Conservation (phyloP, 148 eudicot species). For the Vaccinium vitisidaea region DNA sequence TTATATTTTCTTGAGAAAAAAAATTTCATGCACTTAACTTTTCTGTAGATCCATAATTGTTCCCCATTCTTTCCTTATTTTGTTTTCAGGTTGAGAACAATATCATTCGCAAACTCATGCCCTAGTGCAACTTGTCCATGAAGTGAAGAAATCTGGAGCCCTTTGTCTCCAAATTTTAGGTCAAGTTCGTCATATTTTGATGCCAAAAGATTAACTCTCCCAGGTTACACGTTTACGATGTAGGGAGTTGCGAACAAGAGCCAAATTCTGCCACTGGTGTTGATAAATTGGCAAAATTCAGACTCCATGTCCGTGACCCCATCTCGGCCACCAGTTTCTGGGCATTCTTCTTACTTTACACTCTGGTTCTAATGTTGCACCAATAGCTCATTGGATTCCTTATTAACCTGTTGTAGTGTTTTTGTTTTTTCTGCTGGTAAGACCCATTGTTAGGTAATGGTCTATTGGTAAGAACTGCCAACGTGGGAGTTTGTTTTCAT, state of each 20-base stretch:
- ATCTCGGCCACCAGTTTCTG: not conserved
- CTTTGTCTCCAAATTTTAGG: not conserved
- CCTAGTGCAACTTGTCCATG: not conserved
- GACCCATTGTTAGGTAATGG: not conserved
- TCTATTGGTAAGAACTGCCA: not conserved
- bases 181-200: not conserved
- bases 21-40: not conserved
- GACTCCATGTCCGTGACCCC: not conserved
- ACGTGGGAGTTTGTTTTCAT: not conserved
- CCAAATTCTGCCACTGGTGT: not conserved
- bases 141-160: not conserved
- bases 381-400: not conserved
- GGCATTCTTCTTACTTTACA: not conserved
- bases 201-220: not conserved
- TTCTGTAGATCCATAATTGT: not conserved
- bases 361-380: not conserved
- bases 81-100: not conserved
- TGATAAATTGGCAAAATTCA: not conserved
- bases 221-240: not conserved
- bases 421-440: too few relatives aligned
- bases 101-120: not conserved
- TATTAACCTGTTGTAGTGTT: not conserved
- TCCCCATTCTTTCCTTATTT: not conserved
- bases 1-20: too few relatives aligned
- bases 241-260: not conserved